Evolutionary conservation across 805 yeast species (phyloP).

Genomic region (Candida easanensis): DNA sequence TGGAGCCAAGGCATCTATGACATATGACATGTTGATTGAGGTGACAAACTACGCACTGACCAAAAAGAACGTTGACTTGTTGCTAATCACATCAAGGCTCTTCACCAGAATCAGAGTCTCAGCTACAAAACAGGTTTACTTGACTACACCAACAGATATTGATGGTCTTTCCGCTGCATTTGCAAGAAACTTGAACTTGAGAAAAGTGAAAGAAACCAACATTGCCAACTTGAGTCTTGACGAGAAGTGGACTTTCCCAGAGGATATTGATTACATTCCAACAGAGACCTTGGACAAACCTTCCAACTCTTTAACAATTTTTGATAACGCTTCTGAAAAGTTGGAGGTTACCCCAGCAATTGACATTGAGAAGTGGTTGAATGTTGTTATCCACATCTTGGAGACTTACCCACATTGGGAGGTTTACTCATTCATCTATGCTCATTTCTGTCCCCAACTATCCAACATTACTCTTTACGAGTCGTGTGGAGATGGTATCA

Average conservation of each 20-base stretch:
- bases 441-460: slow-evolving; percentile 70
- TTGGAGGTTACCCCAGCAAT: slow-evolving; percentile 24
- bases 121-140: slow-evolving; percentile 40
- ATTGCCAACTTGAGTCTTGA: slow-evolving; percentile 22
- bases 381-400: slow-evolving; percentile 46
- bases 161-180: slow-evolving; percentile 63
- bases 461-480: slow-evolving; percentile 54
- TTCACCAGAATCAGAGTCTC: slow-evolving; percentile 54
- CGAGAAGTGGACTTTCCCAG: slow-evolving; percentile 62
- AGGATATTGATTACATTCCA: slow-evolving; percentile 48
- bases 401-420: slow-evolving; percentile 66
- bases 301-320: slow-evolving; percentile 24
- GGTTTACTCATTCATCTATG: slow-evolving; percentile 59
- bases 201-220: slow-evolving; percentile 20
- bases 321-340: slow-evolving; percentile 24
- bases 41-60: slow-evolving; percentile 37
- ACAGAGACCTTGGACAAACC: slow-evolving; percentile 40
- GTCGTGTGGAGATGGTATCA: slow-evolving; percentile 36
- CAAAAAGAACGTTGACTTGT: slow-evolving; percentile 33
- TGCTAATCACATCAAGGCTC: slow-evolving; percentile 49
- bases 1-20: slow-evolving; percentile 28
- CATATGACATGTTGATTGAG: slow-evolving; percentile 25
- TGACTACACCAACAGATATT: slow-evolving; percentile 56
- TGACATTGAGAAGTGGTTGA: slow-evolving; percentile 52
- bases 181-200: slow-evolving; percentile 41